Evolutionary conservation across 176 grass and related monocot species (phyloP).

Genomic region (Thinopyrum elongatum): DNA sequence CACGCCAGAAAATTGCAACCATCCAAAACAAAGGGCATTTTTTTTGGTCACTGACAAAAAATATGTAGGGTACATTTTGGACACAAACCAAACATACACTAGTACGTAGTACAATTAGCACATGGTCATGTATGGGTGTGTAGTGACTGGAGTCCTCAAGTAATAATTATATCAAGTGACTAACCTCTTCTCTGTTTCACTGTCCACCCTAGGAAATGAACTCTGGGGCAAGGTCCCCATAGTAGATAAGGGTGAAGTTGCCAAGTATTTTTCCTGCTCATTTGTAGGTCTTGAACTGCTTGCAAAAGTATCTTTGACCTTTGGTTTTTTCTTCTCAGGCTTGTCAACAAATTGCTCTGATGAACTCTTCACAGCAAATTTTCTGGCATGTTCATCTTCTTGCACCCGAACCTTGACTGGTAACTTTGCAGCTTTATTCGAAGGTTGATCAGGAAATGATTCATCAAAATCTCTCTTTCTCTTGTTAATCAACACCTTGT

Average conservation of each 20-base stretch:
- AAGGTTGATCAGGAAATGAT: slow-evolving; percentile 9
- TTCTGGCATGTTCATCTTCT: slow-evolving; percentile 20
- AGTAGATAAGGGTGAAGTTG: slow-evolving; percentile 22
- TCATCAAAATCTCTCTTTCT: slow-evolving; percentile 36
- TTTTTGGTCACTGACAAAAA: background rate
- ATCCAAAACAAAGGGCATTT: background rate
- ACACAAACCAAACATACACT: background rate
- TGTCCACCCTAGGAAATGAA: slow-evolving; percentile 66
- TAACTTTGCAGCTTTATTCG: slow-evolving; percentile 1
- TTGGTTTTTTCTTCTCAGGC: slow-evolving; percentile 32
- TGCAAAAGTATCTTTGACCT: slow-evolving; percentile 6
- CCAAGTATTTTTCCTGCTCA: slow-evolving; percentile 21
- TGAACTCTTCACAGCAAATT: slow-evolving; percentile 13
- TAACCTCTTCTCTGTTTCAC: slow-evolving; percentile 65
- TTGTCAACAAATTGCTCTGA: slow-evolving; percentile 1
- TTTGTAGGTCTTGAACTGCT: slow-evolving; percentile 29
- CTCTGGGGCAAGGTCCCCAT: slow-evolving; percentile 32
- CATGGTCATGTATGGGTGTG: background rate
- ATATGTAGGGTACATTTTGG: background rate
- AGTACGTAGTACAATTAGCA: background rate
- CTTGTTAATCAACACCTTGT: slow-evolving; percentile 20
- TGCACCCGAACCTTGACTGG: background rate
- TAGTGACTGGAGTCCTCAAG: background rate
- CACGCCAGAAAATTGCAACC: background rate
- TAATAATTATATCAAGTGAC: slow-evolving; percentile 35